Evolutionary conservation across 192 early-diverging fungal genomes (phyloP).

Genomic region (Gonapodya prolifera): DNA sequence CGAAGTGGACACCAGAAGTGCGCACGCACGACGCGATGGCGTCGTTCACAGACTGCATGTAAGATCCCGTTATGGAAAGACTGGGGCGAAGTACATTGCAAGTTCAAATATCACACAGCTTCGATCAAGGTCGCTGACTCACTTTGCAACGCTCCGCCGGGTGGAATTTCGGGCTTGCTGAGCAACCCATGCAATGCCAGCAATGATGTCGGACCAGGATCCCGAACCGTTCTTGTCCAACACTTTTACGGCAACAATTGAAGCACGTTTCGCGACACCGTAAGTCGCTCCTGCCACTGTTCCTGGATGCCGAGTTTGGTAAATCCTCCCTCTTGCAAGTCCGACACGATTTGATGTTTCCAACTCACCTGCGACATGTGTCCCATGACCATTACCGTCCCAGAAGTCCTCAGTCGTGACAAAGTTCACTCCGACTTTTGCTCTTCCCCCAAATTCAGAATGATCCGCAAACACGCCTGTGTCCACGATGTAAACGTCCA

Average conservation of each 20-base stretch:
- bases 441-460: constrained; percentile 34
- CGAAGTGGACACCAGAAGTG: neutral
- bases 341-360: too few relatives aligned
- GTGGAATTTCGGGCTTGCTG: constrained; percentile 7
- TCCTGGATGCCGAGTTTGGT: constrained; percentile 30
- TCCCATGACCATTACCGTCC: constrained; percentile 29
- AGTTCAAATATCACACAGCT: neutral
- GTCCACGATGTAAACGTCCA: constrained; percentile 33
- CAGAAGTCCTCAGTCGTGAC: constrained; percentile 11
- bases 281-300: constrained; percentile 37
- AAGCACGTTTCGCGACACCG: constrained; percentile 54
- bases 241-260: constrained; percentile 43
- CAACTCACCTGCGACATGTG: neutral
- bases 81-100: neutral
- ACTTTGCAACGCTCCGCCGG: neutral
- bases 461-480: constrained; percentile 32
- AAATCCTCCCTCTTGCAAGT: too few relatives aligned
- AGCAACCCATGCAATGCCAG: constrained; percentile 33
- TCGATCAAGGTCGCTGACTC: neutral
- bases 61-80: neutral
- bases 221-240: constrained; percentile 38
- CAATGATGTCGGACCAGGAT: constrained; percentile 30
- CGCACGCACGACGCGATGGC: neutral
- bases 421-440: constrained; percentile 26
- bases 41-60: neutral